Conservation (phyloP, 2,329 filamentous ascomycete genomes). For the Apiospora kogelbergensis region DNA sequence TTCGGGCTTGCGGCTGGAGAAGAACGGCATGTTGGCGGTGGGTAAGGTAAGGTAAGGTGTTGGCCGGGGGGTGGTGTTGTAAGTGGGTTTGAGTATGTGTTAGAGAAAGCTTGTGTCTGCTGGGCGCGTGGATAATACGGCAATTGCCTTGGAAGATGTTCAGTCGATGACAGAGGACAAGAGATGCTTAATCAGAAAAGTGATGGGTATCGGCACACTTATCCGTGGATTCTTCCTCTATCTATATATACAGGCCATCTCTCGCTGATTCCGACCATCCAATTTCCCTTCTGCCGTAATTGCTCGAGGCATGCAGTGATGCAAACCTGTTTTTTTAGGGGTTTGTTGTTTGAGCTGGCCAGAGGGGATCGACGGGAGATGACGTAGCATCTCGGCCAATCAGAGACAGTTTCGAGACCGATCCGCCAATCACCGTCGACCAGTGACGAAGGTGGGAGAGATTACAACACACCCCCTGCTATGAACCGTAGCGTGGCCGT, state of each 20-base stretch:
- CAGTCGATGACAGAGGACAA: not conserved
- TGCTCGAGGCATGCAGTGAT: not conserved
- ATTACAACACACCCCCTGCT: not conserved
- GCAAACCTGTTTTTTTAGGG: conserved; percentile 15
- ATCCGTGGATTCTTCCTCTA: not conserved
- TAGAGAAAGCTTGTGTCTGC: not conserved
- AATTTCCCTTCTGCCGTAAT: not conserved
- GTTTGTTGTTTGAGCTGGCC: not conserved
- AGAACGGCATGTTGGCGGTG: conserved; percentile 29
- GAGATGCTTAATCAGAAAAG: not conserved
- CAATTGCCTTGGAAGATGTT: not conserved
- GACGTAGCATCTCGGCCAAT: conserved; percentile 15
- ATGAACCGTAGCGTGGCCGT: not conserved
- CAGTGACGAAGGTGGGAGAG: conserved; percentile 7
- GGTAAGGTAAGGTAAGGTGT: no score
- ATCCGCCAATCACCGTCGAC: conserved; percentile 11
- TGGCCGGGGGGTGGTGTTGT: not conserved
- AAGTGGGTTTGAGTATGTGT: not conserved
- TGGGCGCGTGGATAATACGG: not conserved
- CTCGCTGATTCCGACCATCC: not conserved
- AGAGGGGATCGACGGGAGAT: conserved; percentile 6
- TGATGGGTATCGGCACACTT: not conserved
- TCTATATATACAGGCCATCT: not conserved
- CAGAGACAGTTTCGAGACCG: conserved; percentile 5
- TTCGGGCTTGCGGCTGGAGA: conserved; percentile 30